Base-by-base conservation (phyloP, 768 basidiomycete species). In the Saitozyma sp. region DNA sequence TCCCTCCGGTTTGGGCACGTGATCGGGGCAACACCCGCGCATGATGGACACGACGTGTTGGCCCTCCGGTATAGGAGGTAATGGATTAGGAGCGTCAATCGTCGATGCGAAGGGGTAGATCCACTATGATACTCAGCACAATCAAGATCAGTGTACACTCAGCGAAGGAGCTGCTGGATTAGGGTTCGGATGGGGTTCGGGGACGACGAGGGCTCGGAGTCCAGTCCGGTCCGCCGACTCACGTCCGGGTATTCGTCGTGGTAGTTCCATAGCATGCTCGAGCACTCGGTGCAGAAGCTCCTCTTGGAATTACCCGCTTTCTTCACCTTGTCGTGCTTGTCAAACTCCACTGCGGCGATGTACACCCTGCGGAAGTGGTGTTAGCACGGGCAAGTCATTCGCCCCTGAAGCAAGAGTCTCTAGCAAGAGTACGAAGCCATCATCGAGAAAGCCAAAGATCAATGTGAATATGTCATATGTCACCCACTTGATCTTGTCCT, bases 81-180 rank as follows among this genome's bases (percentile, higher is more conserved):
- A 66, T 0, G 74, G 74, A 60, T 75, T 61, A 9, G 77, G 77
- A 49, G 59, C 54, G 55, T 79, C 78, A 57, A 79, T 78, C 19
- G 60, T 66, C 0, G 76, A 70, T 13, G 78, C 76, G 61, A 76
- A 79, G 6, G 78, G 78, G 63, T 79, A 78, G 57, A 79, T 74
- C 78, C 78, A 79, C 71, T 79, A 54, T 17, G 37, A 29, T 29
- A 29, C 29, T 29, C 29, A 29, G 29, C 29, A 29, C 29, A 29
- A 29, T 29, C 29, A 5, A 29, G 29, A 29, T 29, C 29, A 29
- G 29, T 29, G 29, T 29, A 29, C 29, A 29, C 29, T 29, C 29
- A 29, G 29, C 29, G 29, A 29, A 29, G 29, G 29, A 29, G 38
- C 17, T 42, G 19, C 39, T 43, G 20, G 39, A n/a, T 9, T 43